Base-by-base conservation (phyloP, 1,284 basidiomycete species). In the Apiotrichum sp. region DNA sequence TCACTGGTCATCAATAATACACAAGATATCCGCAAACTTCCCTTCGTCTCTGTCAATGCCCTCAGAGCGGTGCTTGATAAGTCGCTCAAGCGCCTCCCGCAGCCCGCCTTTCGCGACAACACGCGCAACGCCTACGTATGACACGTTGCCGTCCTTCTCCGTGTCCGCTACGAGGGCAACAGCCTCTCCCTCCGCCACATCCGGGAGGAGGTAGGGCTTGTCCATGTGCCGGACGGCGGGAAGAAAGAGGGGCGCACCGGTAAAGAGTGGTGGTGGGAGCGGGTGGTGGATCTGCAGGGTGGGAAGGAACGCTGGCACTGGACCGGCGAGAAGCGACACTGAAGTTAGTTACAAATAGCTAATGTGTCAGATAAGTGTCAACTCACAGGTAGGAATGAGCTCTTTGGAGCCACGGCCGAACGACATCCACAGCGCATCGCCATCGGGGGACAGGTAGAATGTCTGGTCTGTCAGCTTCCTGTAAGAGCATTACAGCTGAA, bases 371-470 rank as follows among this genome's bases (percentile, higher is more conserved):
- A 22, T 22, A 53, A 39, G 38, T 42, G 51, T 9, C 11, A 3
- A 59, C 65, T 11, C 63, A 84, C 85, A 76, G 42, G 87, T 87
- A 10, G 88, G 88, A 43, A 89, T 81, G 33, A 78, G 60, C 82
- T 84, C 55, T 82, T 82, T 56, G 78, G 80, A 67, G 7, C 64
- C 68, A 14, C 69, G 54, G 40, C 87, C 87, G 35, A 87, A 71
- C 0, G 83, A 83, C 70, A 92, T 88, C 88, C 89, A 92, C 29
- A 92, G 75, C 1, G 89, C 88, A 66, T 89, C 84, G 11, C 87
- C 86, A 32, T 85, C 83, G 1, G 81, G 72, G 4, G 82, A 81
- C 71, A 87, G 86, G 3, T 82, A 70, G 51, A 70, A 46, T 29
- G 59, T 63, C 66, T 80, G 31, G 49, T 7, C 50, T 67, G 48